Conservation (phyloP, 306 rosid species). For the Quercus glauca region DNA sequence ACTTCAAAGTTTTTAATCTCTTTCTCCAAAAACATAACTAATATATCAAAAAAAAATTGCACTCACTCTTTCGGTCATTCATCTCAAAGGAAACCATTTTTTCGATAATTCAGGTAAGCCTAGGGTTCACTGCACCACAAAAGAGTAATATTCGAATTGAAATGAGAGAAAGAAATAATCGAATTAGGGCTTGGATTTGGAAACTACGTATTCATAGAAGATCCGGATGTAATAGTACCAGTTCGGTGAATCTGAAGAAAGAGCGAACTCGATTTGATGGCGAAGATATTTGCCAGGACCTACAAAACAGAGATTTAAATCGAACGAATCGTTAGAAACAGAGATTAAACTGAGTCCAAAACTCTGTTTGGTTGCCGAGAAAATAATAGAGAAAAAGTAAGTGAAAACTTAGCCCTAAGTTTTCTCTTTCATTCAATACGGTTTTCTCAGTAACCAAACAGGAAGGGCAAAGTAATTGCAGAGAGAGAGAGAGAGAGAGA, state of each 20-base stretch:
- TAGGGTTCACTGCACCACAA: slow-evolving; percentile 39
- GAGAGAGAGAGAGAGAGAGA: background rate
- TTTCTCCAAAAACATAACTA: background rate
- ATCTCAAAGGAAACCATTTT: slow-evolving; percentile 92
- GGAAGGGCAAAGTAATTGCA: background rate
- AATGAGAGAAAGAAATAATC: background rate
- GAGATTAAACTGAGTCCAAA: background rate
- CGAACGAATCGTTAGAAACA: background rate
- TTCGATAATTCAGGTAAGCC: slow-evolving; percentile 20
- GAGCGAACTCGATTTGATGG: background rate
- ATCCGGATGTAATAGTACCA: slow-evolving; percentile 1
- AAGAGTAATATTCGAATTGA: slow-evolving; percentile 8
- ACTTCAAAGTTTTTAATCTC: background rate
- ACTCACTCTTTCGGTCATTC: slow-evolving; percentile 97
- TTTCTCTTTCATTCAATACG: background rate
- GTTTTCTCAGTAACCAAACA: slow-evolving; percentile 2
- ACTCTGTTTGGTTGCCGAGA: background rate
- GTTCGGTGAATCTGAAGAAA: slow-evolving; percentile 2
- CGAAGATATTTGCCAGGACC: slow-evolving; percentile 15
- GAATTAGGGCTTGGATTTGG: background rate
- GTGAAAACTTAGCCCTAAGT: background rate
- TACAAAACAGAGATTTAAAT: background rate
- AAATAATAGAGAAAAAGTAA: background rate
- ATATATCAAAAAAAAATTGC: background rate
- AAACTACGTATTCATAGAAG: background rate